phyloP scores from a whole-genome alignment of 345 rosid species.

The Gossypium raimondii region DNA sequence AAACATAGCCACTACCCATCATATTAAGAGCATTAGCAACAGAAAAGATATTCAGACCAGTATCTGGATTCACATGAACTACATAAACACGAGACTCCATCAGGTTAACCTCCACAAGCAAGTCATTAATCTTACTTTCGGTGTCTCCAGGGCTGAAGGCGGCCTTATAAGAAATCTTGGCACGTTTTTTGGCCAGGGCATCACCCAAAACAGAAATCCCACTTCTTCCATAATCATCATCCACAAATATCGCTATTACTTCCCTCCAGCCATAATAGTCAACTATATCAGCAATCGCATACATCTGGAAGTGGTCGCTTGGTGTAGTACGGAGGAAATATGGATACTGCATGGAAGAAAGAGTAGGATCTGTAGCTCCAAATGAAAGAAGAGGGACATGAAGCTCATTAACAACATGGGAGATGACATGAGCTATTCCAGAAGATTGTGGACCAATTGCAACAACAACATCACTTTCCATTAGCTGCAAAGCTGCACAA shows the following conservation, averaged over 20 bases:
- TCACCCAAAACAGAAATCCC: conserved; percentile 77
- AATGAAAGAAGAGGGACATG: conserved; percentile 67
- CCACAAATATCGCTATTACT: conserved; percentile 74
- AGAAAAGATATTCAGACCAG: conserved; percentile 64
- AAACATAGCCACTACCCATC: conserved; percentile 70
- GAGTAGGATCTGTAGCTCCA: conserved; percentile 70
- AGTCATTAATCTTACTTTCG: conserved; percentile 37
- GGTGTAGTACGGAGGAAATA: conserved; percentile 60
- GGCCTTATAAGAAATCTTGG: conserved; percentile 73
- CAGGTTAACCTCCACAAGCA: conserved; percentile 54
- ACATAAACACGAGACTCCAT: conserved; percentile 87
- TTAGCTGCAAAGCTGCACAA: conserved; percentile 81
- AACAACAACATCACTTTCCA: conserved; percentile 61
- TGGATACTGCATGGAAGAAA: conserved; percentile 58
- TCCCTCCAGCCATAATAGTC: conserved; percentile 68
- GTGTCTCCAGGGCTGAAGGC: conserved; percentile 55
- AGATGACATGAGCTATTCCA: conserved; percentile 77
- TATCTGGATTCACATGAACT: conserved; percentile 83
- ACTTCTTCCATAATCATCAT: conserved; percentile 84
- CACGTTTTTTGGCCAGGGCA: conserved; percentile 66
- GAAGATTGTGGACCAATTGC: conserved; percentile 95
- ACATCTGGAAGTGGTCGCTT: conserved; percentile 72
- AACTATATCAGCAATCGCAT: conserved; percentile 71
- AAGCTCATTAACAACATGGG: conserved; percentile 66
- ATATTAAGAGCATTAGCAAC: conserved; percentile 66